Conservation (phyloP, 2,329 filamentous ascomycete genomes). For the Fusarium palustre region DNA sequence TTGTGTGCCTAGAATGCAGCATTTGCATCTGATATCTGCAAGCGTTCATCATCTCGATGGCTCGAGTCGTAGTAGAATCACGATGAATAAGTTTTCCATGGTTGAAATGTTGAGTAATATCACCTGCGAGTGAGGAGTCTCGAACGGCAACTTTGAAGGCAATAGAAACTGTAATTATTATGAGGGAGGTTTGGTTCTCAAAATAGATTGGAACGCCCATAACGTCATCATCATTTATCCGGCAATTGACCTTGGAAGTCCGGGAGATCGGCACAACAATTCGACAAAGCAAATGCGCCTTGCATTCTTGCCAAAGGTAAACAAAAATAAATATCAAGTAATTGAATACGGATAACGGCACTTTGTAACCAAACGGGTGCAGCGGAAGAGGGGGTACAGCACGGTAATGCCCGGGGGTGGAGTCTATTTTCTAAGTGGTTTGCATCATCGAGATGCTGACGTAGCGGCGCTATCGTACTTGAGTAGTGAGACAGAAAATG, state of each 20-base stretch:
- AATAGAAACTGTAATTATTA: not conserved
- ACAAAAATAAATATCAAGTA: slow-evolving; percentile 11
- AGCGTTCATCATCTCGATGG: not conserved
- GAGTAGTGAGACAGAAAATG: not conserved
- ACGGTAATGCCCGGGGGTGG: slow-evolving; percentile 15
- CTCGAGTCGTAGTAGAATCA: not conserved
- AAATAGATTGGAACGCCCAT: slow-evolving; percentile 3
- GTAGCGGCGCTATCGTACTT: slow-evolving; percentile 9
- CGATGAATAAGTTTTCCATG: not conserved
- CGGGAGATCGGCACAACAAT: slow-evolving; percentile 35
- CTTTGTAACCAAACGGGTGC: slow-evolving; percentile 15
- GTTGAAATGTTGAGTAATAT: not conserved
- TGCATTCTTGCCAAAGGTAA: not conserved
- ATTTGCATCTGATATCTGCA: not conserved
- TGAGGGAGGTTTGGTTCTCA: slow-evolving; percentile 7
- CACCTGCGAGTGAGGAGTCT: not conserved
- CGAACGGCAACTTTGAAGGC: not conserved
- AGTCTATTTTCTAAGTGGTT: slow-evolving; percentile 10
- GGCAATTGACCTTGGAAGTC: not conserved
- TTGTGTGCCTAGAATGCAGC: not conserved
- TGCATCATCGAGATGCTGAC: slow-evolving; percentile 45
- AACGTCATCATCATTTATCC: slow-evolving; percentile 39
- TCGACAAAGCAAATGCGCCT: not conserved
- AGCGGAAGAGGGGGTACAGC: slow-evolving; percentile 13
- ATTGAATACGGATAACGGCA: slow-evolving; percentile 23